Evolutionary conservation across 108 stramenopile genomes (phyloP).

Genomic region (Thalassiosira profunda): DNA sequence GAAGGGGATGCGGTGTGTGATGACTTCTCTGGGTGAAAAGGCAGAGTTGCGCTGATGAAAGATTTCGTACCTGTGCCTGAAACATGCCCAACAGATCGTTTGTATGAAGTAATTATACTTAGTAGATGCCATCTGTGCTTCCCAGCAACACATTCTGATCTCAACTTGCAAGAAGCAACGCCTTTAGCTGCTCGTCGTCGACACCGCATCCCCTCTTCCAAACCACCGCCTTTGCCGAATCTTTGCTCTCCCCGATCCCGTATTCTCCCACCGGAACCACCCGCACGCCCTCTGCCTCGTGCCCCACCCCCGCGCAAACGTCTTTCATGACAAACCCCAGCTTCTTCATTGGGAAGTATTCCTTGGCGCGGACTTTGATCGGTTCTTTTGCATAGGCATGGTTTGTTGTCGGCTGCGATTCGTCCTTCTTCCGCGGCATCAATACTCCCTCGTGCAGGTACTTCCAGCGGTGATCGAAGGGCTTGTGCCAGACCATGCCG

Average conservation of each 20-base stretch:
- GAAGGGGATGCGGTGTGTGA: too few relatives aligned
- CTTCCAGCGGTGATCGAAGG: constrained; percentile 39
- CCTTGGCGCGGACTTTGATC: constrained; percentile 50
- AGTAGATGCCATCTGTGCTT: too few relatives aligned
- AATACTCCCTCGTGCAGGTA: constrained; percentile 50
- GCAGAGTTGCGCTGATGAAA: too few relatives aligned
- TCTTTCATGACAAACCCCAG: constrained; percentile 50
- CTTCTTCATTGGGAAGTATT: constrained; percentile 50
- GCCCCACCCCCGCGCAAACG: constrained; percentile 42
- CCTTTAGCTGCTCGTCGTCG: not conserved
- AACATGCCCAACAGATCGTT: too few relatives aligned
- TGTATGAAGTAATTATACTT: too few relatives aligned
- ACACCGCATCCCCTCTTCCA: constrained; percentile 19
- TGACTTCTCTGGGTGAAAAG: too few relatives aligned
- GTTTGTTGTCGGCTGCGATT: not conserved
- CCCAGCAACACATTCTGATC: too few relatives aligned
- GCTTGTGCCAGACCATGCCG: constrained; percentile 47
- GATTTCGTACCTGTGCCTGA: too few relatives aligned
- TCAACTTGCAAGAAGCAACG: not conserved
- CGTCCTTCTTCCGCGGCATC: constrained; percentile 49
- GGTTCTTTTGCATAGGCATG: constrained; percentile 33
- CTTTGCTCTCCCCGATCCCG: constrained; percentile 1
- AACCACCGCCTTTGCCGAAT: constrained; percentile 5
- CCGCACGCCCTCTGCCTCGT: constrained; percentile 44
- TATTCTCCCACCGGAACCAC: constrained; percentile 38